These are phyloP conservation scores for Saprolegnia parasitica DNA, from an alignment of 352 stramenopile species.

Conservation along the genomic window DNA sequence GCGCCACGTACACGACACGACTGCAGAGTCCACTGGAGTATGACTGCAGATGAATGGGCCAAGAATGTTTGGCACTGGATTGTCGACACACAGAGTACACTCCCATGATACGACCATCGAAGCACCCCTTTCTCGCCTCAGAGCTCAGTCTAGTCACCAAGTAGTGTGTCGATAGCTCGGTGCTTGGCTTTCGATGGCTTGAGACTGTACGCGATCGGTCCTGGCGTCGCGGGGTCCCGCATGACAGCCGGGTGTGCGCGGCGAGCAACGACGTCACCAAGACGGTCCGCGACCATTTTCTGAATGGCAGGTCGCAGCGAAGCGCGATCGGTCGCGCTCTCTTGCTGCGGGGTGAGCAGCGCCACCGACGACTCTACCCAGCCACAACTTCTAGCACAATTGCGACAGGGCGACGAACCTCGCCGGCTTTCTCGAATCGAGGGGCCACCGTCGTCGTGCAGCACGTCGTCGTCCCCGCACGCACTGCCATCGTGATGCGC, in stretches of 20 bases:
- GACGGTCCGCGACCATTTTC: slow-evolving; percentile 13
- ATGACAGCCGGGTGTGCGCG: not conserved
- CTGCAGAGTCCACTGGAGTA: too few relatives aligned
- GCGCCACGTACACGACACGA: too few relatives aligned
- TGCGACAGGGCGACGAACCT: not conserved
- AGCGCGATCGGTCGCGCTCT: not conserved
- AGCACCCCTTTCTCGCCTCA: too few relatives aligned
- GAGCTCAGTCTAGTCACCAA: not conserved
- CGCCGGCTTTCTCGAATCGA: not conserved
- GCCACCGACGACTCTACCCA: not conserved
- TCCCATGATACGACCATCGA: too few relatives aligned
- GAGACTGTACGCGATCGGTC: slow-evolving; percentile 7
- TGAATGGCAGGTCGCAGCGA: not conserved
- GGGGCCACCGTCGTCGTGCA: not conserved
- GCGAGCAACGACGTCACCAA: not conserved
- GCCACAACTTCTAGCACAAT: not conserved
- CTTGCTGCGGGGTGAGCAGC: not conserved
- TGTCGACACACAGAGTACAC: too few relatives aligned
- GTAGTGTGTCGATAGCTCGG: not conserved
- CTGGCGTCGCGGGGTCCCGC: not conserved
- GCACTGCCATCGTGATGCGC: not conserved
- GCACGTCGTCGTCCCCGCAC: not conserved
- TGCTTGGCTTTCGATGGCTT: slow-evolving; percentile 8
- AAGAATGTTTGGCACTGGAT: too few relatives aligned
- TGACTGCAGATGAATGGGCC: too few relatives aligned